A percentile compares a stretch with the other conserved stretches of the same genome.
Evolutionary conservation across 805 yeast species (phyloP).

Genomic region (Blastobotrys americana): DNA sequence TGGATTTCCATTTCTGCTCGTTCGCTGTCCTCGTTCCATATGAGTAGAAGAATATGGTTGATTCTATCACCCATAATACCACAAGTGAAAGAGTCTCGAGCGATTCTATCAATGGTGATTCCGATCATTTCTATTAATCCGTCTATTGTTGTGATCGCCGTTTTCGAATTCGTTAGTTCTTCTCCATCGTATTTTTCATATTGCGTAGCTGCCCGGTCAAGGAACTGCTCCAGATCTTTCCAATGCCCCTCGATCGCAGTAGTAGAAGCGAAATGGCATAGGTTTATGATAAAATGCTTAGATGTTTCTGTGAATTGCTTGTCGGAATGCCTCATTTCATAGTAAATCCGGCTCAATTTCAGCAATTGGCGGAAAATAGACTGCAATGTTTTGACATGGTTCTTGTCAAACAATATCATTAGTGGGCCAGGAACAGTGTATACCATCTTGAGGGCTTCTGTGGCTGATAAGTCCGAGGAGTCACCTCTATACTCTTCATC

Average conservation of each 20-base stretch:
- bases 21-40: not conserved
- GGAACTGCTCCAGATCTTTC: not conserved
- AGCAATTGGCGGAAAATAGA: not conserved
- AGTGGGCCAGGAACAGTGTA: conserved; percentile 7
- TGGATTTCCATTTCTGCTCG: not conserved
- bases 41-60: not conserved
- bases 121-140: not conserved
- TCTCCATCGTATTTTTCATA: not conserved
- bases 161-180: not conserved
- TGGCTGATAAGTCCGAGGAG: not conserved
- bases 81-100: not conserved
- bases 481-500: not conserved
- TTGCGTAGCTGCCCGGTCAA: not conserved
- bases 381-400: too few species aligned
- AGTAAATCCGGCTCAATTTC: not conserved
- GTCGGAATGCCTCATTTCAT: not conserved
- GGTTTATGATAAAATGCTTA: not conserved
- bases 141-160: not conserved
- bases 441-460: conserved; percentile 3
- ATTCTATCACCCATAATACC: not conserved
- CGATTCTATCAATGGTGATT: not conserved
- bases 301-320: not conserved
- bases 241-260: not conserved
- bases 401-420: not conserved
- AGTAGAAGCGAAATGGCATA: not conserved